Evolutionary conservation across 768 basidiomycete species (phyloP), one percentile per base, ranked within the genome.

Genomic region (Amanita jacksonii): DNA sequence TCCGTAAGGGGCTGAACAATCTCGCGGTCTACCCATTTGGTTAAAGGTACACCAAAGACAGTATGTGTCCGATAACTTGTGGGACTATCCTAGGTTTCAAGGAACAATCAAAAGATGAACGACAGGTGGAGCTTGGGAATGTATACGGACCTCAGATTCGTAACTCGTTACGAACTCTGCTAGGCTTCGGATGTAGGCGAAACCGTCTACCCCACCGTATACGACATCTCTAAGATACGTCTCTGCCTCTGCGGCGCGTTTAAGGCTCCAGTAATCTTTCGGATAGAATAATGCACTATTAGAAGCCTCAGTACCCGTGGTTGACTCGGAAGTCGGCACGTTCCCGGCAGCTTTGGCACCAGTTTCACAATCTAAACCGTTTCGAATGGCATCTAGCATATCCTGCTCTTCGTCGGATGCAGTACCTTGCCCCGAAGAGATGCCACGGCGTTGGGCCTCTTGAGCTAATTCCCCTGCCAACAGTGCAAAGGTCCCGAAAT

Each of bases 151-250:
- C 24, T 44, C 53, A 40, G 43, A 42, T 36, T 58, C 55, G 4
- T 64, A 44, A 3, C 33, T 44, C n/a, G 34, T 56, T 24, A 80
- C 67, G 50, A 88, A 89, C 59, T 84, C 80, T 19, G 84, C 85
- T 43, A 89, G 53, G 56, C 86, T 88, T 48, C 81, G 68, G 41
- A 81, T 72, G 57, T 88, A 88, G 4, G 85, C 85, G 20, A 78
- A 60, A 1, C 86, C 85, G 45, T 85, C 83, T 0, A 77, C 68
- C 36, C 86, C 85, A 0, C 86, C 85, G 54, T 87, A 88, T 0
- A 88, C 84, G n/a, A 85, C 55, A 54, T 86, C 81, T 15, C 72
- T 62, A 13, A 88, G 36, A 52, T 81, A 85, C n/a, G 68, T 70
- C 60, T 85, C 80, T 1, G 73, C 82, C 18, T 72, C 68, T n/a